Conservation (phyloP, 371 early-diverging fungal species). For the Rhizopus arrhizus region DNA sequence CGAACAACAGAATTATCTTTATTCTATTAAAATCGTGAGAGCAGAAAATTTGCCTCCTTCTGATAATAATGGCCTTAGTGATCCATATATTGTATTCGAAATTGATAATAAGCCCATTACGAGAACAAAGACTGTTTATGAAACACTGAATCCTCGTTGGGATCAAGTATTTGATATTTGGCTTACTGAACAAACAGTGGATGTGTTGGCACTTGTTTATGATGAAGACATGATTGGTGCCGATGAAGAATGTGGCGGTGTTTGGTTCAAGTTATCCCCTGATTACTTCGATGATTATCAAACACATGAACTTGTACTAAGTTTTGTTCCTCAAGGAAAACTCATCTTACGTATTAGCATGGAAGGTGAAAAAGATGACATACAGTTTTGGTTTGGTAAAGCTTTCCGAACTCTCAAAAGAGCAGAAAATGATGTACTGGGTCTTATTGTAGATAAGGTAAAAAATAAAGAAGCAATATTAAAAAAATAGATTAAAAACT, state of each 20-base stretch:
- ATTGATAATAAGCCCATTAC: conserved; percentile 57
- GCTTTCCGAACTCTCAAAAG: conserved; percentile 77
- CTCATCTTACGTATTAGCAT: conserved; percentile 81
- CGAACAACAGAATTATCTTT: conserved; percentile 43
- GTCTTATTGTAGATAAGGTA: conserved; percentile 74
- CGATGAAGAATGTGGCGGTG: conserved; percentile 81
- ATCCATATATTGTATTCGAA: conserved; percentile 78
- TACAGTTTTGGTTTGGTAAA: conserved; percentile 90
- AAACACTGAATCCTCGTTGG: conserved; percentile 87
- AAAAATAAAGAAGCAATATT: conserved; percentile 1
- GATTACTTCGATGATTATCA: conserved; percentile 66
- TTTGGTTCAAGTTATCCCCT: conserved; percentile 66
- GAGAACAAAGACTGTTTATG: conserved; percentile 67
- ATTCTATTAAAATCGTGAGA: conserved; percentile 62
- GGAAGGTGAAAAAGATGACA: conserved; percentile 90
- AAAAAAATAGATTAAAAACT: not conserved
- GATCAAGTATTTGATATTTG: conserved; percentile 86
- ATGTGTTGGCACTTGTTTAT: conserved; percentile 71
- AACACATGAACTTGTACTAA: conserved; percentile 83
- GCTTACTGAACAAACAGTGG: conserved; percentile 57
- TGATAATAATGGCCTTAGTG: conserved; percentile 64
- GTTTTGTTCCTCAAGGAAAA: conserved; percentile 83
- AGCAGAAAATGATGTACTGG: conserved; percentile 71
- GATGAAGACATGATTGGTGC: conserved; percentile 78
- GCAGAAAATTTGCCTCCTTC: conserved; percentile 58